Evolutionary conservation across 106 monocot genomes (phyloP).

Genomic region (Alisma plantagoaquatica): DNA sequence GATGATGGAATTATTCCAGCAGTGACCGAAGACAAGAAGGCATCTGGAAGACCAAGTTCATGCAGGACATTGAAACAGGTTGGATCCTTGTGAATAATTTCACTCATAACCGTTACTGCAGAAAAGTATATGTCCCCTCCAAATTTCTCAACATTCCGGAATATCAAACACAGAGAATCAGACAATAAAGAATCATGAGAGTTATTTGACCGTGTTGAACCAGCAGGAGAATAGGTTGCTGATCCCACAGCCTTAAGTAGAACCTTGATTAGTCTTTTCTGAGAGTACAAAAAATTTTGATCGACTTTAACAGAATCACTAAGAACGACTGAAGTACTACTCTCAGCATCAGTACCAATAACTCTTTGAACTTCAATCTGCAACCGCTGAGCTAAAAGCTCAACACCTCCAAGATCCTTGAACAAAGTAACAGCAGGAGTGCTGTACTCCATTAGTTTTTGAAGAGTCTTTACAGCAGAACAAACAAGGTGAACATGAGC

Average conservation of each 20-base stretch:
- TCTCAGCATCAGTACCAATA: slow-evolving; percentile 36
- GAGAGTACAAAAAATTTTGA: slow-evolving; percentile 58
- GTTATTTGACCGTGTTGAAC: slow-evolving; percentile 63
- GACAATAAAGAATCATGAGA: slow-evolving; percentile 51
- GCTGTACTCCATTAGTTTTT: slow-evolving; percentile 95
- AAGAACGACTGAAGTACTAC: slow-evolving; percentile 35
- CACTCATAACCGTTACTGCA: slow-evolving; percentile 97
- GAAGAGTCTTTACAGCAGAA: slow-evolving; percentile 82
- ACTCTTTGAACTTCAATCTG: slow-evolving; percentile 77
- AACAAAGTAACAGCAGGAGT: slow-evolving; percentile 82
- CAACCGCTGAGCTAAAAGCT: slow-evolving; percentile 71
- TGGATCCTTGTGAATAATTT: slow-evolving; percentile 97
- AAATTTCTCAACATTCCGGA: slow-evolving; percentile 66
- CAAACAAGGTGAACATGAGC: slow-evolving; percentile 79
- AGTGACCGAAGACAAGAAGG: slow-evolving; percentile 72
- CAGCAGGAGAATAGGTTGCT: slow-evolving; percentile 90
- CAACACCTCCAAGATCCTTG: slow-evolving; percentile 91
- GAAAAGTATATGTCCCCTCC: slow-evolving; percentile 97
- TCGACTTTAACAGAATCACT: slow-evolving; percentile 47
- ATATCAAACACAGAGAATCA: slow-evolving; percentile 64
- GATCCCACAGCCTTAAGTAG: slow-evolving; percentile 89
- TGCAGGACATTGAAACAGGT: slow-evolving; percentile 68
- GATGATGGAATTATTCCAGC: slow-evolving; percentile 77
- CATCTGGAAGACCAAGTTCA: slow-evolving; percentile 74
- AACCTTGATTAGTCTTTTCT: slow-evolving; percentile 84